phyloP scores from a whole-genome alignment of 2,329 filamentous ascomycete species.

The Aspergillus intermedius region DNA sequence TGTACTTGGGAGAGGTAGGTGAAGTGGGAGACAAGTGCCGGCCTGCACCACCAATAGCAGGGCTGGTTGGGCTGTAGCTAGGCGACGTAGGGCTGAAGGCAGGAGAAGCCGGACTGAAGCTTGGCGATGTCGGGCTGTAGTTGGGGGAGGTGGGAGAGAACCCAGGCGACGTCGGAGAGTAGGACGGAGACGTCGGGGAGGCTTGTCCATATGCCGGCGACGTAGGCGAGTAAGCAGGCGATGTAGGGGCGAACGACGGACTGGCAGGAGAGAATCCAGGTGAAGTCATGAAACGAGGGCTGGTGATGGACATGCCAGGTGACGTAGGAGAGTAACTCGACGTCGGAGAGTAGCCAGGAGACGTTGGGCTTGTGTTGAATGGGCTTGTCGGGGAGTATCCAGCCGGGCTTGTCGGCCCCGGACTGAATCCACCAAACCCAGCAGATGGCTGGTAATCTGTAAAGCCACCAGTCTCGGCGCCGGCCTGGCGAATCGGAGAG shows the following conservation, averaged over 20 bases:
- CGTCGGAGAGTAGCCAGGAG: slow-evolving; percentile 59
- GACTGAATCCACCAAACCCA: slow-evolving; percentile 59
- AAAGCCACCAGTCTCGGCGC: slow-evolving; percentile 52
- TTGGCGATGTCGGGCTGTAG: slow-evolving; percentile 56
- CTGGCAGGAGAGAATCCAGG: slow-evolving; percentile 50
- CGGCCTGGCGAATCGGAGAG: slow-evolving; percentile 69
- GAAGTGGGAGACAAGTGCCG: slow-evolving; percentile 40
- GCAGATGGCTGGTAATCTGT: slow-evolving; percentile 62
- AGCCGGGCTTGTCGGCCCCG: slow-evolving; percentile 59
- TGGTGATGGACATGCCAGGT: slow-evolving; percentile 55
- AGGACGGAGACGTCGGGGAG: slow-evolving; percentile 56
- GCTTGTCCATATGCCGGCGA: slow-evolving; percentile 62
- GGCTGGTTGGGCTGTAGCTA: slow-evolving; percentile 52
- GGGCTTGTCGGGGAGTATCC: slow-evolving; percentile 64
- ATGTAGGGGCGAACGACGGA: slow-evolving; percentile 49
- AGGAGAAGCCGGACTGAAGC: slow-evolving; percentile 47
- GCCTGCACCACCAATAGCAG: slow-evolving; percentile 37
- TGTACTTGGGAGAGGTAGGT: slow-evolving; percentile 49
- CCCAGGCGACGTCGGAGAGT: slow-evolving; percentile 51
- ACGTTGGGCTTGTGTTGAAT: slow-evolving; percentile 65
- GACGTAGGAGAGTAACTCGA: slow-evolving; percentile 68
- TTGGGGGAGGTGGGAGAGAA: slow-evolving; percentile 54
- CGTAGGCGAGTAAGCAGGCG: slow-evolving; percentile 67
- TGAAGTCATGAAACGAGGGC: slow-evolving; percentile 50
- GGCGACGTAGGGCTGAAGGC: slow-evolving; percentile 53